These are phyloP conservation scores for Galerina marginata DNA, from an alignment of 768 basidiomycete genomes.

Conservation along the genomic window DNA sequence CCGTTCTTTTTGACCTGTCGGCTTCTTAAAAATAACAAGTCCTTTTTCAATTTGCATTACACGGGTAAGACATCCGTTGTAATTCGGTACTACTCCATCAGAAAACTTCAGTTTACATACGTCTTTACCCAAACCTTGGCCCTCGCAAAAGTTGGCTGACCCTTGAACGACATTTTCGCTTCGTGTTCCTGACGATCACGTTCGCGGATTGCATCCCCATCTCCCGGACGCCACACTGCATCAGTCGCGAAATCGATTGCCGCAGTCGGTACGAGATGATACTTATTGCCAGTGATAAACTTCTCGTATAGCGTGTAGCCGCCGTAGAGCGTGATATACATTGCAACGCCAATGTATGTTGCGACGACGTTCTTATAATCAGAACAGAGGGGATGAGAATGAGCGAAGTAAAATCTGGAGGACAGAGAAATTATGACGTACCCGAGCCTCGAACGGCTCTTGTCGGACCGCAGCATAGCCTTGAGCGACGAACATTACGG, in stretches of 20 bases:
- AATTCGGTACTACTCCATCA: too few species aligned
- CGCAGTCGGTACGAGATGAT: conserved; percentile 45
- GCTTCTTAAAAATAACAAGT: too few species aligned
- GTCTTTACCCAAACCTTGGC: conserved; percentile 3
- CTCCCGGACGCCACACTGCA: conserved; percentile 56
- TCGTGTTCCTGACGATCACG: conserved; percentile 28
- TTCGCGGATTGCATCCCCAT: conserved; percentile 40
- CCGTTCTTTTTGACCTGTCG: too few species aligned
- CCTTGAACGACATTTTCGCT: conserved; percentile 1
- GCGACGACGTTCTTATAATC: conserved; percentile 55
- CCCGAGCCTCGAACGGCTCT: conserved; percentile 49
- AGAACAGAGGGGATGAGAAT: background rate
- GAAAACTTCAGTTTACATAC: conserved; percentile 1
- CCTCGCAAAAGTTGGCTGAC: background rate
- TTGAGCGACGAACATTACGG: conserved; percentile 59
- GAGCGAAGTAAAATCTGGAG: background rate
- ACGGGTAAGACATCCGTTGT: too few species aligned
- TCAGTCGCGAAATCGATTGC: conserved; percentile 59
- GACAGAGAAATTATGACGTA: conserved; percentile 24
- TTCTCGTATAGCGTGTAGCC: conserved; percentile 50
- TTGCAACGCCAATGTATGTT: conserved; percentile 56
- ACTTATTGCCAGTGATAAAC: conserved; percentile 27
- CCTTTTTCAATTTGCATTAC: too few species aligned
- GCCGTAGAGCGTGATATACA: conserved; percentile 50
- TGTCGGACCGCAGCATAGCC: conserved; percentile 55